Evolutionary conservation across 345 rosid species (phyloP).

Genomic region (Rhizophora apiculata): DNA sequence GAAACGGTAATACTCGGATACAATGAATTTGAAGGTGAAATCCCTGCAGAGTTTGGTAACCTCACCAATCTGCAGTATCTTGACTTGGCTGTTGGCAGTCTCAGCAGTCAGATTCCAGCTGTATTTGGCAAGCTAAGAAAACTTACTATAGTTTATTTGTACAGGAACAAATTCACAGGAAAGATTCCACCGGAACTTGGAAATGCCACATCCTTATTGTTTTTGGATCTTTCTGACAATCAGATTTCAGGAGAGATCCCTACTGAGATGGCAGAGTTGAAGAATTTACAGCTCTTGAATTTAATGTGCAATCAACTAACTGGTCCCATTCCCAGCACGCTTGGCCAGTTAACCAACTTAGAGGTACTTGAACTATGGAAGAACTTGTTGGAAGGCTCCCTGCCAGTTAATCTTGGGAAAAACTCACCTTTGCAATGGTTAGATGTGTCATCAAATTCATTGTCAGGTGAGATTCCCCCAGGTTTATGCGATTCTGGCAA

Average conservation of each 20-base stretch:
- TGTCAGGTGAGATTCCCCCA: slow-evolving; percentile 70
- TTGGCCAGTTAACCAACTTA: slow-evolving; percentile 52
- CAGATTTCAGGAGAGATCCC: slow-evolving; percentile 67
- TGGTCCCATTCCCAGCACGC: slow-evolving; percentile 57
- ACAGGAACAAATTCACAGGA: slow-evolving; percentile 65
- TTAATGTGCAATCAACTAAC: slow-evolving; percentile 74
- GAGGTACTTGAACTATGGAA: slow-evolving; percentile 83
- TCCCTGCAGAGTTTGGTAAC: slow-evolving; percentile 72
- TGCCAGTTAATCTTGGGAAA: slow-evolving; percentile 69
- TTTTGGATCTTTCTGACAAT: slow-evolving; percentile 84
- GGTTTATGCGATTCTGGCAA: slow-evolving; percentile 67
- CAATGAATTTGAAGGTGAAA: slow-evolving; percentile 72
- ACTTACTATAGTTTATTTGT: slow-evolving; percentile 60
- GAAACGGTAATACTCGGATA: slow-evolving; percentile 81
- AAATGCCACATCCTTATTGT: slow-evolving; percentile 47
- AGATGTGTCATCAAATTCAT: slow-evolving; percentile 74
- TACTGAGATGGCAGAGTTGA: slow-evolving; percentile 44
- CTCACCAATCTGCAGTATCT: slow-evolving; percentile 75
- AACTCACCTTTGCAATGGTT: slow-evolving; percentile 79
- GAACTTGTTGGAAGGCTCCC: slow-evolving; percentile 73
- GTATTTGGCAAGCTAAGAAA: slow-evolving; percentile 60
- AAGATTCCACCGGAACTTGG: slow-evolving; percentile 64
- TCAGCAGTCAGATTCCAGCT: slow-evolving; percentile 68
- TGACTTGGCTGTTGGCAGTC: slow-evolving; percentile 69
- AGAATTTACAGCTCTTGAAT: slow-evolving; percentile 75